These are phyloP conservation scores for Pythium vanterpoolii DNA, from an alignment of 352 stramenopile genomes.

Conservation along the genomic window DNA sequence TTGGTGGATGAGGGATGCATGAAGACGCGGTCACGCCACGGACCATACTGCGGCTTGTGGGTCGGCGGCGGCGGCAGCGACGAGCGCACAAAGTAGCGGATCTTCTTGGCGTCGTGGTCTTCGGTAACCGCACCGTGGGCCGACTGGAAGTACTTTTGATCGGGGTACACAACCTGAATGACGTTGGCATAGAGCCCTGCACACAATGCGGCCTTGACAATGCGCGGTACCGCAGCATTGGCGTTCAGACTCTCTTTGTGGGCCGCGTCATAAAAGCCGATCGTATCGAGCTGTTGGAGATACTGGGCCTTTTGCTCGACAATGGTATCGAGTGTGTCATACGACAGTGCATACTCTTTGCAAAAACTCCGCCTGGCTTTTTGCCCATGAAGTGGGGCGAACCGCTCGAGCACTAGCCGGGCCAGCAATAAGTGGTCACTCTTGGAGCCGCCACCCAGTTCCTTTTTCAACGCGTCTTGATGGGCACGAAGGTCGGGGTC, in stretches of 20 bases:
- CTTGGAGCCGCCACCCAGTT: conserved; percentile 58
- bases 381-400: conserved; percentile 40
- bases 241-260: conserved; percentile 45
- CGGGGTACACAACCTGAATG: conserved; percentile 83
- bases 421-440: conserved; percentile 79
- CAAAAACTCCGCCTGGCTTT: conserved; percentile 64
- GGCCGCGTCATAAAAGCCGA: conserved; percentile 70
- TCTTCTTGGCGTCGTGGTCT: conserved; percentile 90
- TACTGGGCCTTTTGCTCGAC: conserved; percentile 89
- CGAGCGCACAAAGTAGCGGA: conserved; percentile 90
- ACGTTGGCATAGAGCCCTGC: conserved; percentile 84
- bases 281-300: conserved; percentile 67
- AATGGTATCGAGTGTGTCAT: conserved; percentile 91
- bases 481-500: conserved; percentile 53
- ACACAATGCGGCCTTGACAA: conserved; percentile 88
- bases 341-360: conserved; percentile 69
- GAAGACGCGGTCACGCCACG: conserved; percentile 91
- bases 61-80: not conserved
- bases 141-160: conserved; percentile 94
- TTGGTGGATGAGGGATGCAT: conserved; percentile 95
- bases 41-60: conserved; percentile 6
- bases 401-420: conserved; percentile 73
- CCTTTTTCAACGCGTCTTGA: conserved; percentile 65
- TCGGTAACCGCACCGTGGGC: conserved; percentile 89
- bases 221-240: conserved; percentile 76